Percentiles rank a stretch among this genome's conserved stretches.
phyloP scores from a whole-genome alignment of 2,329 filamentous ascomycete genomes.

The Calonectria leucothoes region DNA sequence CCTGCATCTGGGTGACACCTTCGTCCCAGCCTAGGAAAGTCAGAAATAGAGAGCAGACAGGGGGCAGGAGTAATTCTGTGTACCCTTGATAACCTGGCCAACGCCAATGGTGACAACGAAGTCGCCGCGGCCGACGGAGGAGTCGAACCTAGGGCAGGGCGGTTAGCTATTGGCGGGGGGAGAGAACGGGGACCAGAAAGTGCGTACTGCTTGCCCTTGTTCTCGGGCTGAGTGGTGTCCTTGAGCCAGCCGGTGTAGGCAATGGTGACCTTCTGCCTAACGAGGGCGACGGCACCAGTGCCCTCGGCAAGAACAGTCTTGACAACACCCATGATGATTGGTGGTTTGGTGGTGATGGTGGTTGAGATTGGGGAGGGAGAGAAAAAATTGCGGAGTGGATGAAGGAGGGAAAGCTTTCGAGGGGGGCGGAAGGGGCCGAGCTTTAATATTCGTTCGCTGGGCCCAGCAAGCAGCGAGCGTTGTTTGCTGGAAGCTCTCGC shows the following conservation, averaged over 20 bases:
- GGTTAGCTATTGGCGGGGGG: constrained; percentile 20
- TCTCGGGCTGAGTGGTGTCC: constrained; percentile 68
- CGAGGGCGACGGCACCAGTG: no score
- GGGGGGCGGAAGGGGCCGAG: constrained; percentile 16
- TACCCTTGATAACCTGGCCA: constrained; percentile 89
- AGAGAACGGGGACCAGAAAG: neutral
- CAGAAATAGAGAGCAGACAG: neutral
- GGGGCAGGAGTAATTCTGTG: constrained; percentile 28
- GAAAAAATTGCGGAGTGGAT: constrained; percentile 26
- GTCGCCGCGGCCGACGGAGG: constrained; percentile 80
- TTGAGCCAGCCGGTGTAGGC: constrained; percentile 92
- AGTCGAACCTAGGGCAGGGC: constrained; percentile 80
- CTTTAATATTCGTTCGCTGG: constrained; percentile 19
- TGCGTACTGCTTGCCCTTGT: constrained; percentile 80
- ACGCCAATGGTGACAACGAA: constrained; percentile 84
- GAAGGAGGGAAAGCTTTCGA: neutral
- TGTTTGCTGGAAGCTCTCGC: constrained; percentile 31
- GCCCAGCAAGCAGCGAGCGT: constrained; percentile 3
- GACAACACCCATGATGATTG: constrained; percentile 75
- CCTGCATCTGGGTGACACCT: constrained; percentile 85
- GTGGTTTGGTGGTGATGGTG: constrained; percentile 26
- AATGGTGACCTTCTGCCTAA: constrained; percentile 86
- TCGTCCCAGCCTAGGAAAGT: constrained; percentile 78
- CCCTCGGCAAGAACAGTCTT: constrained; percentile 73
- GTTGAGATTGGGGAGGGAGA: no score